A percentile compares a stretch with the other conserved stretches of the same genome.
Evolutionary conservation across 441 rosid species (phyloP).

Genomic region (Pelargonium exstipulatum): DNA sequence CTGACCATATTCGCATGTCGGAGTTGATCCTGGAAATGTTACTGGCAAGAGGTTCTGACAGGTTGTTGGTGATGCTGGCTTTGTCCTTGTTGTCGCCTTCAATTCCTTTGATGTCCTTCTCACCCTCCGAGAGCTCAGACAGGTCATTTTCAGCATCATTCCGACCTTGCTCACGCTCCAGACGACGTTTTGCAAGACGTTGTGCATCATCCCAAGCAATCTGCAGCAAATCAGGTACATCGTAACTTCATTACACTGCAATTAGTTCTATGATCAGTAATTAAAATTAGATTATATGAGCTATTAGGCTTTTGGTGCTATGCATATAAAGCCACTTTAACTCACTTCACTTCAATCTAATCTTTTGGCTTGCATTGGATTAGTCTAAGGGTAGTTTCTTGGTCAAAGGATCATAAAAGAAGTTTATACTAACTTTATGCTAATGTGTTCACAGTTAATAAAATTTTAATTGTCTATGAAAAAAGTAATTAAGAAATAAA

Average conservation of each 20-base stretch:
- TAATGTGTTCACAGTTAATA: too few species aligned
- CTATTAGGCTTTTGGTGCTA: too few species aligned
- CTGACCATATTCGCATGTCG: slow-evolving; percentile 44
- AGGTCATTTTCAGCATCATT: slow-evolving; percentile 65
- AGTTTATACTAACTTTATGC: too few species aligned
- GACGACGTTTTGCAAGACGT: slow-evolving; percentile 52
- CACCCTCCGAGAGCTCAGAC: slow-evolving; percentile 62
- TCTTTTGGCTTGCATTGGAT: too few species aligned
- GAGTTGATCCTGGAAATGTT: slow-evolving; percentile 40
- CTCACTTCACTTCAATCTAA: too few species aligned
- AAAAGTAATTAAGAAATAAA: too few species aligned
- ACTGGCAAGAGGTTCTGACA: slow-evolving; percentile 27
- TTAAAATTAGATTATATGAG: not conserved
- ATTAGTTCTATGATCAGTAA: not conserved
- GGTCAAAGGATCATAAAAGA: too few species aligned
- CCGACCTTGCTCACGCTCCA: slow-evolving; percentile 74
- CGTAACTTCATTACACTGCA: not conserved
- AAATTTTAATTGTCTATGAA: too few species aligned
- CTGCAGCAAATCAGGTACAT: slow-evolving; percentile 28
- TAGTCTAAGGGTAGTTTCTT: too few species aligned
- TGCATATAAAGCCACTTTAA: too few species aligned
- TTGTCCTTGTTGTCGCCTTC: not conserved
- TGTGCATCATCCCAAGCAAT: slow-evolving; percentile 67
- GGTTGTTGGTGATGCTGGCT: not conserved
- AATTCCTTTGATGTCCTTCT: not conserved